A percentile compares a stretch with the other conserved stretches of the same genome.
Evolutionary conservation across 495 filamentous ascomycete species (phyloP).

Genomic region (Aspergillus sparsus): DNA sequence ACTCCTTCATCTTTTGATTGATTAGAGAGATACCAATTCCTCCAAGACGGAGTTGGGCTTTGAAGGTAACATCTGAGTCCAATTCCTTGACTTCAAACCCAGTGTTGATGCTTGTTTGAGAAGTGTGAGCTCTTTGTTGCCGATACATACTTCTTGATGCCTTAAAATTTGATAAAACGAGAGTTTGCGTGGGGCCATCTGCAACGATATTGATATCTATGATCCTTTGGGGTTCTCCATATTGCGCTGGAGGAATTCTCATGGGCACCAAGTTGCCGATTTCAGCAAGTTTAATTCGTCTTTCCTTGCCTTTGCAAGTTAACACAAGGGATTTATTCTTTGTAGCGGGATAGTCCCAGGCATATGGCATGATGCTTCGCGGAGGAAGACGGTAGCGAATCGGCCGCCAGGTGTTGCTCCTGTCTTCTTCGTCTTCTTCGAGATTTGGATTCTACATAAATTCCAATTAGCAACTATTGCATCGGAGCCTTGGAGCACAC

Average conservation of each 20-base stretch:
- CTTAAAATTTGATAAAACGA: constrained; percentile 94
- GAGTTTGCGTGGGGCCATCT: constrained; percentile 90
- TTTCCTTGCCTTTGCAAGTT: constrained; percentile 72
- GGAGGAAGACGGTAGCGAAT: constrained; percentile 92
- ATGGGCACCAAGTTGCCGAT: constrained; percentile 94
- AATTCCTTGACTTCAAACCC: constrained; percentile 93
- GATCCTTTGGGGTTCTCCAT: constrained; percentile 66
- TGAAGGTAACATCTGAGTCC: constrained; percentile 84
- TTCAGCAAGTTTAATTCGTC: constrained; percentile 90
- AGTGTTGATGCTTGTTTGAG: constrained; percentile 58
- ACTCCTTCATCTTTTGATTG: constrained; percentile 86
- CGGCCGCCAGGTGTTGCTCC: constrained; percentile 77
- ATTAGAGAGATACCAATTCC: constrained; percentile 93
- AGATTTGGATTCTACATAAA: constrained; percentile 57
- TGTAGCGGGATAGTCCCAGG: constrained; percentile 98
- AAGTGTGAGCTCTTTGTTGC: constrained; percentile 63
- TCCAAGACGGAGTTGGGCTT: constrained; percentile 80
- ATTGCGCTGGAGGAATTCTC: constrained; percentile 66
- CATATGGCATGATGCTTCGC: constrained; percentile 98
- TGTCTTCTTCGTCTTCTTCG: constrained; percentile 82
- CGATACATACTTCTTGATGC: constrained; percentile 92
- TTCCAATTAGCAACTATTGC: constrained; percentile 5
- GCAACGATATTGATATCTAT: constrained; percentile 96
- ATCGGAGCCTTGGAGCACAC: not conserved
- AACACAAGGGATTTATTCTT: constrained; percentile 92